Evolutionary conservation across 345 rosid genomes (phyloP), one percentile per base, ranked within the genome.

Genomic region (Syzygium aqueum): DNA sequence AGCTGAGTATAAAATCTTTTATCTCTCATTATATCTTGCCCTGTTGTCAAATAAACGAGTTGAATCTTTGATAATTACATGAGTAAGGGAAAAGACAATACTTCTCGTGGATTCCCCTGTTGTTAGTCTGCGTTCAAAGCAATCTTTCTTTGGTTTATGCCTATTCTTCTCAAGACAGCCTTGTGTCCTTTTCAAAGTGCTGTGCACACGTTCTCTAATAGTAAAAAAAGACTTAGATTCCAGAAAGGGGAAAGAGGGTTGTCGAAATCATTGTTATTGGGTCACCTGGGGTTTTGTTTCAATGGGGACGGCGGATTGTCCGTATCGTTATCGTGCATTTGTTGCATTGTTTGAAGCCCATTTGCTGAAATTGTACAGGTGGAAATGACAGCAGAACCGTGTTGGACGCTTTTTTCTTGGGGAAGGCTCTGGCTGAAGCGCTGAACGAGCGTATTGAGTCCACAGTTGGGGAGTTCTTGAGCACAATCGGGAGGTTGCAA

Each of bases 321-420:
- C 53, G 53, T 77, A 17, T 86, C 65, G 15, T 10, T 19, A 43
- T 85, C 11, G 46, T 1, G 14, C 59, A 37, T 7, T 67, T 23
- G 43, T 27, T 10, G 43, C 14, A 19, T 73, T 37, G 49, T 73
- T 12, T 73, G 49, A 73, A 37, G 49, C 49, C 49, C 82, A 73
- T 37, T 37, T 73, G 49, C 49, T 37, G 27, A 84, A 30, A 85
- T 87, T 37, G 52, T 87, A 89, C 88, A 97, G 99, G 95, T 87
- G 97, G 95, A 46, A 86, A 89, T 86, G 98, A 94, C 30, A 95
- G 94, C 90, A 92, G 85, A 85, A 91, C 40, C 87, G 93, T 96
- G 53, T 86, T 97, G 87, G 98, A 97, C 92, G 99, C 98, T 2
- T 97, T 97, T 91, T 97, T 96, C 94, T 89, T 97, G 92, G 98